These are phyloP conservation scores for Stevia rebaudiana DNA, from an alignment of 140 eudicot genomes.

Conservation along the genomic window DNA sequence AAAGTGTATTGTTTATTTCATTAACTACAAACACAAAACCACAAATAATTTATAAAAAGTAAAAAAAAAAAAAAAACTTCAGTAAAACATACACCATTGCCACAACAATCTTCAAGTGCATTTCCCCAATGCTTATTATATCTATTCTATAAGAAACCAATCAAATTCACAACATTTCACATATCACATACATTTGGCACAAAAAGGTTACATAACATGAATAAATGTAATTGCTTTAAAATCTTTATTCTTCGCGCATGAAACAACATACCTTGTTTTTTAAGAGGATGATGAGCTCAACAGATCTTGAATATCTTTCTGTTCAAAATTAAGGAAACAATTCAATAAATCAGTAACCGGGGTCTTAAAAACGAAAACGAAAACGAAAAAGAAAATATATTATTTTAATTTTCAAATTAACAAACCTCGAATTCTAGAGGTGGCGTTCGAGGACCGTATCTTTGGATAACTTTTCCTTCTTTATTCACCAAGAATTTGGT, in stretches of 20 bases:
- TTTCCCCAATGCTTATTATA: neutral
- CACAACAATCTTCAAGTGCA: constrained; percentile 5
- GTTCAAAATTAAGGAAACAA: constrained; percentile 20
- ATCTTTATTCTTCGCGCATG: constrained; percentile 14
- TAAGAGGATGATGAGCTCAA: constrained; percentile 46
- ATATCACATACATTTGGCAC: constrained; percentile 13
- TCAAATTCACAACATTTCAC: constrained; percentile 11
- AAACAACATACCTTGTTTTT: constrained; percentile 25
- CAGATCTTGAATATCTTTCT: constrained; percentile 50
- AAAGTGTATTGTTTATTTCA: constrained; percentile 14
- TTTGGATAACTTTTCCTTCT: constrained; percentile 70
- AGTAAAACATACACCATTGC: constrained; percentile 6
- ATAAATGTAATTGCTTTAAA: neutral
- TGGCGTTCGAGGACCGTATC: constrained; percentile 76
- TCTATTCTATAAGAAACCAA: constrained; percentile 11
- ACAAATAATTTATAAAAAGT: neutral
- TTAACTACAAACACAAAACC: constrained; percentile 14
- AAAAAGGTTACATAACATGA: neutral
- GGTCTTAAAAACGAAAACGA: neutral
- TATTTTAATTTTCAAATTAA: neutral
- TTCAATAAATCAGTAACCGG: constrained; percentile 17
- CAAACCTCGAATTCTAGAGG: constrained; percentile 84
- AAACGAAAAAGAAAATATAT: neutral
- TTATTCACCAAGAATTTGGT: constrained; percentile 80
- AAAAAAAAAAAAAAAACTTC: neutral